Evolutionary conservation across 148 eudicot species (phyloP).

Genomic region (Simmondsia chinensis): DNA sequence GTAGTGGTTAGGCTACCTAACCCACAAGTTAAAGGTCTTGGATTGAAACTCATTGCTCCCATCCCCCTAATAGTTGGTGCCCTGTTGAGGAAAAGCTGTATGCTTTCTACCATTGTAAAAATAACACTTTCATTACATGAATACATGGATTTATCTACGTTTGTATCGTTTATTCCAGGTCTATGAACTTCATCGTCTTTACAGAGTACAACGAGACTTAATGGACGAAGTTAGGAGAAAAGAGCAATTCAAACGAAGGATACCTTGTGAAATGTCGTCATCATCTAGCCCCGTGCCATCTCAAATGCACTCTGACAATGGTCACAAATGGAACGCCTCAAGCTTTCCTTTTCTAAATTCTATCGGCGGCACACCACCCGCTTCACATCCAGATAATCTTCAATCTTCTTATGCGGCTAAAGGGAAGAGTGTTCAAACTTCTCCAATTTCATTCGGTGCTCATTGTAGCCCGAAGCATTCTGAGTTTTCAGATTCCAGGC

Average conservation of each 20-base stretch:
- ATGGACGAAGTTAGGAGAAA: constrained; percentile 57
- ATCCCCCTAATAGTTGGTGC: no score
- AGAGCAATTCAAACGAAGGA: constrained; percentile 25
- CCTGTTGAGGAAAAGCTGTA: no score
- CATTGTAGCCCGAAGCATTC: constrained; percentile 38
- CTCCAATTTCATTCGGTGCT: constrained; percentile 18
- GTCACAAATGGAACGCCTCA: constrained; percentile 37
- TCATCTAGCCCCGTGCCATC: constrained; percentile 55
- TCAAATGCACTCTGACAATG: constrained; percentile 38
- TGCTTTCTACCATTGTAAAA: no score
- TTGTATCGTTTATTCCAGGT: constrained; percentile 35
- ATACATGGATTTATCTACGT: no score
- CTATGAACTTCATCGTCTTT: constrained; percentile 70
- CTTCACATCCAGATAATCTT: constrained; percentile 20
- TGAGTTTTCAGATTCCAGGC: constrained; percentile 60
- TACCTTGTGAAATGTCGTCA: constrained; percentile 44
- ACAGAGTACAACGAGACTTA: constrained; percentile 63
- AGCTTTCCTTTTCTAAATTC: constrained; percentile 31
- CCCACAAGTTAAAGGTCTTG: no score
- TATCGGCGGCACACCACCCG: constrained; percentile 19
- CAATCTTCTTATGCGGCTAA: constrained; percentile 26
- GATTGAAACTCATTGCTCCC: no score
- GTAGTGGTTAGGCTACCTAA: no score
- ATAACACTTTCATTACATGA: no score
- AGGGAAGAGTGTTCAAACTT: constrained; percentile 28